A percentile compares a stretch with the other conserved stretches of the same genome.
These are phyloP conservation scores for Ophiostoma triangulosporum DNA, from an alignment of 2,329 filamentous ascomycete species.

Conservation along the genomic window DNA sequence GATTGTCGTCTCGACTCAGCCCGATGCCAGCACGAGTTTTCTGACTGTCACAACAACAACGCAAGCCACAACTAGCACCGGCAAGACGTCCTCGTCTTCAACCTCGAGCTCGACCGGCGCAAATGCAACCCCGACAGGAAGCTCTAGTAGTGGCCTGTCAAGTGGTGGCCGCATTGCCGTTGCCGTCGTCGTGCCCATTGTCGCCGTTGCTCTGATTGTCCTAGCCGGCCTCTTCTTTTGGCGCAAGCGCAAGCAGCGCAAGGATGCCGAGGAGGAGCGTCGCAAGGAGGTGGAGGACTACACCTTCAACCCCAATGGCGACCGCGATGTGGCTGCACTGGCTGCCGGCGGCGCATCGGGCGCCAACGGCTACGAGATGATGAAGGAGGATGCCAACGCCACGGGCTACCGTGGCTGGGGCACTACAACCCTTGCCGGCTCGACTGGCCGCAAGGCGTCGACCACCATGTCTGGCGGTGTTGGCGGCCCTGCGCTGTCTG, in stretches of 20 bases:
- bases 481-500: slow-evolving; percentile 53
- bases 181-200: slow-evolving; percentile 87
- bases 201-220: slow-evolving; percentile 68
- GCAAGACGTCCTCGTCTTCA: slow-evolving; percentile 6
- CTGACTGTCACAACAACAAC: slow-evolving; percentile 13
- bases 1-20: slow-evolving; percentile 21
- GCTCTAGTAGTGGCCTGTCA: slow-evolving; percentile 28
- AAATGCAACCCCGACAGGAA: slow-evolving; percentile 18
- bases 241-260: slow-evolving; percentile 71
- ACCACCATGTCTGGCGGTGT: slow-evolving; percentile 74
- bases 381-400: slow-evolving; percentile 56
- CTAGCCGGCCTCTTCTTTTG: slow-evolving; percentile 69
- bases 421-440: slow-evolving; percentile 53
- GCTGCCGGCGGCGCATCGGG: slow-evolving; percentile 23
- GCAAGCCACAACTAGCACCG: slow-evolving; percentile 15
- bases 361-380: slow-evolving; percentile 49
- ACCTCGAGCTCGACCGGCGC: slow-evolving; percentile 17
- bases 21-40: slow-evolving; percentile 10
- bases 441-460: slow-evolving; percentile 68
- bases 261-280: slow-evolving; percentile 72
- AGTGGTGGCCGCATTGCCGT: slow-evolving; percentile 69
- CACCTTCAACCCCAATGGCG: slow-evolving; percentile 92
- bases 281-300: slow-evolving; percentile 97
- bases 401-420: slow-evolving; percentile 93
- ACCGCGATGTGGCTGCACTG: slow-evolving; percentile 56